Evolutionary conservation across 2,329 filamentous ascomycete species (phyloP).

Genomic region (Sporothrix humicola): DNA sequence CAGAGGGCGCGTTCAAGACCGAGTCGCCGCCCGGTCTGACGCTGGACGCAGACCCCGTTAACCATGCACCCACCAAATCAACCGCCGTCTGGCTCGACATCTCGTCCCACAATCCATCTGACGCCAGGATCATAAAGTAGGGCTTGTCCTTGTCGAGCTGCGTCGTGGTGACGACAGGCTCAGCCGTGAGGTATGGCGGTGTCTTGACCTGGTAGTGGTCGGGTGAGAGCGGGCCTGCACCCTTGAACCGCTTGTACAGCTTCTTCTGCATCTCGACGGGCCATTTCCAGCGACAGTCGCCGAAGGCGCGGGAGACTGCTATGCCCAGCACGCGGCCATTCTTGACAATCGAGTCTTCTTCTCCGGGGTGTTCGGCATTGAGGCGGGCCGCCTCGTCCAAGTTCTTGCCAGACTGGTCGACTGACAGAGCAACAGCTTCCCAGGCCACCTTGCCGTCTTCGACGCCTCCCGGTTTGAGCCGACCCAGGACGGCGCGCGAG

Average conservation of each 20-base stretch:
- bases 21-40: constrained; percentile 51
- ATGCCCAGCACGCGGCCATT: constrained; percentile 94
- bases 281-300: constrained; percentile 98
- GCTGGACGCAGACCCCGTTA: constrained; percentile 67
- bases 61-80: constrained; percentile 94
- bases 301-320: constrained; percentile 89
- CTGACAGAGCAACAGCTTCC: constrained; percentile 85
- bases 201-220: constrained; percentile 52
- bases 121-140: constrained; percentile 95
- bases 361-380: constrained; percentile 84
- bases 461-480: constrained; percentile 47
- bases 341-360: constrained; percentile 76
- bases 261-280: constrained; percentile 80
- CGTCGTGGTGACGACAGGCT: constrained; percentile 91
- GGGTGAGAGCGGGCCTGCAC: constrained; percentile 75
- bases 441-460: constrained; percentile 61
- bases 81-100: constrained; percentile 97
- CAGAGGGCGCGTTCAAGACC: background rate
- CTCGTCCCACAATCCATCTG: constrained; percentile 98
- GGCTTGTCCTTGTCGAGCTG: constrained; percentile 86
- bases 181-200: constrained; percentile 95
- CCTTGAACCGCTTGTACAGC: constrained; percentile 85
- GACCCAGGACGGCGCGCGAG: constrained; percentile 90
- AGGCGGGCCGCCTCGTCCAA: constrained; percentile 82
- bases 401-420: constrained; percentile 92